Percentiles rank a stretch among this genome's conserved stretches.
Evolutionary conservation across 768 basidiomycete genomes (phyloP).

Genomic region (Kwoniella bestiolae): DNA sequence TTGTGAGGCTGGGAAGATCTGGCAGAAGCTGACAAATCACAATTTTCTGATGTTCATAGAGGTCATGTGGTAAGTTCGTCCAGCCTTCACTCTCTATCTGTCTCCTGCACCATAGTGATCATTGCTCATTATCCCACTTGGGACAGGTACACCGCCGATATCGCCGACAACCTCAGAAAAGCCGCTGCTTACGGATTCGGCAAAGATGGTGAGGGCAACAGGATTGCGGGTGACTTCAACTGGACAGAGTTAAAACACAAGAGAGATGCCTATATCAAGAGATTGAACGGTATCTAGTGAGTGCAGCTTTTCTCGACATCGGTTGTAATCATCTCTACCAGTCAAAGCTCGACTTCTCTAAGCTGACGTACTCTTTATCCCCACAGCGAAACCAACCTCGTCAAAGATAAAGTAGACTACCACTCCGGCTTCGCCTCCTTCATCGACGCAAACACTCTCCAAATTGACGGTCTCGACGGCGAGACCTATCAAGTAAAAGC

Average conservation of each 20-base stretch:
- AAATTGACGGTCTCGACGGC: conserved; percentile 69
- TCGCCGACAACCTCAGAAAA: conserved; percentile 79
- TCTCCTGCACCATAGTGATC: neutral
- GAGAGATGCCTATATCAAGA: conserved; percentile 91
- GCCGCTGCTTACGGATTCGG: conserved; percentile 68
- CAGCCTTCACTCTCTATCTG: neutral
- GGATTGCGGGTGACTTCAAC: conserved; percentile 64
- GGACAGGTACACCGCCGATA: conserved; percentile 58
- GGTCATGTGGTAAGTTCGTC: conserved; percentile 98
- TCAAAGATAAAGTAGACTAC: conserved; percentile 83
- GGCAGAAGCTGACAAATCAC: neutral
- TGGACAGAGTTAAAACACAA: conserved; percentile 91
- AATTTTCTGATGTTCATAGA: conserved; percentile 53
- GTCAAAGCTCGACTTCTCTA: neutral
- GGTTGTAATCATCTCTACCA: too few relatives aligned
- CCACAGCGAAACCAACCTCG: conserved; percentile 72
- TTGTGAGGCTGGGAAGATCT: too few relatives aligned
- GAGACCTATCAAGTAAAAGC: conserved; percentile 72
- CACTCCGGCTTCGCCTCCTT: conserved; percentile 79
- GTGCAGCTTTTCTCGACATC: conserved; percentile 21
- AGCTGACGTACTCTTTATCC: neutral
- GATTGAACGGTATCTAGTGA: conserved; percentile 82
- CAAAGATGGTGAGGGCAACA: conserved; percentile 61
- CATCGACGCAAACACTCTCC: conserved; percentile 69
- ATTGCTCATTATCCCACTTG: neutral